phyloP scores from a whole-genome alignment of 2,329 filamentous ascomycete genomes.

The Scedosporium boydii region DNA sequence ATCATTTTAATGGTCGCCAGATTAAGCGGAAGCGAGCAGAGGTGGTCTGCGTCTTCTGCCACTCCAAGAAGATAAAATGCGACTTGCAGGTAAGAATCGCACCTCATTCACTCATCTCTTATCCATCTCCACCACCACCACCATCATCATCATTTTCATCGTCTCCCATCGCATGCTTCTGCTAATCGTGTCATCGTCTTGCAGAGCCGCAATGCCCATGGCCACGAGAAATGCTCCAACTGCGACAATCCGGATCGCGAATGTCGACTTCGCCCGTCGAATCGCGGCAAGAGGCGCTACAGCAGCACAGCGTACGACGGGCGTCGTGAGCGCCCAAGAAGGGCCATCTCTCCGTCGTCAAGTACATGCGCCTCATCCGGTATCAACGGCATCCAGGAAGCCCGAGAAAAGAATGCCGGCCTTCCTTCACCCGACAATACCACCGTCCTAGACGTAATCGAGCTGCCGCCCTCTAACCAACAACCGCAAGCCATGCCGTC shows the following conservation, averaged over 20 bases:
- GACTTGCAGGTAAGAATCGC: conserved; percentile 18
- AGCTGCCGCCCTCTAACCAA: background rate
- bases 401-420: background rate
- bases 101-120: background rate
- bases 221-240: conserved; percentile 18
- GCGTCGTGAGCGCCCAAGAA: background rate
- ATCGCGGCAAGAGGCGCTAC: conserved; percentile 15
- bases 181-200: background rate
- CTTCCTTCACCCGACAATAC: background rate
- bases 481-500: background rate
- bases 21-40: conserved; percentile 23
- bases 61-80: conserved; percentile 26
- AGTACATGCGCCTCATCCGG: background rate
- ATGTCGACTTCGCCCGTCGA: conserved; percentile 19
- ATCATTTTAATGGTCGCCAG: conserved; percentile 20
- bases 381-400: background rate
- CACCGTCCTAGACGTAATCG: background rate
- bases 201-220: conserved; percentile 13
- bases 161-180: background rate
- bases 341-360: background rate
- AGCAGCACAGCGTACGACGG: background rate
- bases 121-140: background rate
- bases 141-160: background rate
- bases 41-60: conserved; percentile 20
- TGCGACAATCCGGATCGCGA: conserved; percentile 16